A percentile compares a stretch with the other conserved stretches of the same genome.
These are phyloP conservation scores for Uronychia setigera DNA, from an alignment of 73 alveolate species.

Conservation along the genomic window DNA sequence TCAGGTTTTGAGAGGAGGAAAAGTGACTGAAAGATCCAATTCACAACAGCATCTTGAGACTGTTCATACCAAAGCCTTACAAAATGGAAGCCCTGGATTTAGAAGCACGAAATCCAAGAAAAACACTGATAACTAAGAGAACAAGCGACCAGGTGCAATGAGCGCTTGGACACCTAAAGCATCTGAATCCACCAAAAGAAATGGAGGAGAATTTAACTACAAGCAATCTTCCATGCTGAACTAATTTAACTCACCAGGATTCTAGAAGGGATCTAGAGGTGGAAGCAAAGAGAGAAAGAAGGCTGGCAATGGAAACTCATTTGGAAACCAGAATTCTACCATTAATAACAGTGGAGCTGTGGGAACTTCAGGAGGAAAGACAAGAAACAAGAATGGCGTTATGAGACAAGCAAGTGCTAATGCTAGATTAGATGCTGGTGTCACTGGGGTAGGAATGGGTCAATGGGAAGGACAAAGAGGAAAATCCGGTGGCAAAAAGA, in stretches of 20 bases:
- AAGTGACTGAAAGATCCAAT: slow-evolving; percentile 9
- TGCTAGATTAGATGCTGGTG: neutral
- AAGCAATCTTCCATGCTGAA: neutral
- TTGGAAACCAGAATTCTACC: neutral
- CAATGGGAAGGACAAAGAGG: neutral
- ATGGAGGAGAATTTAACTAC: neutral
- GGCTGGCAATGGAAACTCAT: neutral
- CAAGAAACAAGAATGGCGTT: neutral
- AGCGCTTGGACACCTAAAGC: neutral
- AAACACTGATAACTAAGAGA: neutral
- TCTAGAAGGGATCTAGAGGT: neutral
- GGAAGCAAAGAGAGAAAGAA: neutral
- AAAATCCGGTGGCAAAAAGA: too few species aligned
- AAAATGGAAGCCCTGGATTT: neutral
- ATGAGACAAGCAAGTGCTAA: neutral
- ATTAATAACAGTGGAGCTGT: neutral
- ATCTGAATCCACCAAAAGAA: neutral
- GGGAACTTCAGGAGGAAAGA: neutral
- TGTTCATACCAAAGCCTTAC: neutral
- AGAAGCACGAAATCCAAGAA: neutral
- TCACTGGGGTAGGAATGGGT: neutral
- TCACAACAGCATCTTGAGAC: slow-evolving; percentile 7
- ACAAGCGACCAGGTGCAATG: neutral
- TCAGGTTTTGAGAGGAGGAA: slow-evolving; percentile 27
- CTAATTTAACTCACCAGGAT: neutral